A percentile compares a stretch with the other conserved stretches of the same genome.
These are phyloP conservation scores for Psilocybe sp. DNA, from an alignment of 768 basidiomycete species.

Conservation along the genomic window DNA sequence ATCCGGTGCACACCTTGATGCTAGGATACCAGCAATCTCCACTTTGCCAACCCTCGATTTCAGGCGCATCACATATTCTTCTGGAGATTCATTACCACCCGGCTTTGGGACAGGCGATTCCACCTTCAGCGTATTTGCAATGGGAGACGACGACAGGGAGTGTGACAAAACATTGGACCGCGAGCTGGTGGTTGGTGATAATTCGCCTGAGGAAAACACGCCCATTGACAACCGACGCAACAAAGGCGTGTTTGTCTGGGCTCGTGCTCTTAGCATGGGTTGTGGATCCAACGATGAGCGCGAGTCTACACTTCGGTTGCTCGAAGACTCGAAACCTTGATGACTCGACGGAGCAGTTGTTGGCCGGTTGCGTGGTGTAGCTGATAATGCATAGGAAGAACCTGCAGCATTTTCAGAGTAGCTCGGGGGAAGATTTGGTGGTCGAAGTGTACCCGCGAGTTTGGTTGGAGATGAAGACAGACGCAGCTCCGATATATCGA, in stretches of 20 bases:
- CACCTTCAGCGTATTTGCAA: constrained; percentile 37
- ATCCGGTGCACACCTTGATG: constrained; percentile 59
- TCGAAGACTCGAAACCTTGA: too few relatives aligned
- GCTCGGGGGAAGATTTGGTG: constrained; percentile 2
- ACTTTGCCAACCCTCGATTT: constrained; percentile 63
- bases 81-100: constrained; percentile 60
- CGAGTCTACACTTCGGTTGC: too few relatives aligned
- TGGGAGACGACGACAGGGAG: constrained; percentile 7
- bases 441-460: background rate
- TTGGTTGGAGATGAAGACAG: background rate
- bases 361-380: too few relatives aligned
- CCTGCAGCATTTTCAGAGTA: background rate
- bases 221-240: constrained; percentile 69
- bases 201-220: constrained; percentile 47
- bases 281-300: too few relatives aligned
- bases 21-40: constrained; percentile 78
- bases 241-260: constrained; percentile 65
- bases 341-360: too few relatives aligned
- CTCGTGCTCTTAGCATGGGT: constrained; percentile 28
- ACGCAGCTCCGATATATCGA: constrained; percentile 14
- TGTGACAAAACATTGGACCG: constrained; percentile 17
- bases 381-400: background rate
- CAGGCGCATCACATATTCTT: constrained; percentile 66
- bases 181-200: constrained; percentile 24
- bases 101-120: constrained; percentile 48